A percentile compares a stretch with the other conserved stretches of the same genome.
phyloP scores from a whole-genome alignment of 192 early-diverging fungal species.

The Gryganskiella cystojenkinii region DNA sequence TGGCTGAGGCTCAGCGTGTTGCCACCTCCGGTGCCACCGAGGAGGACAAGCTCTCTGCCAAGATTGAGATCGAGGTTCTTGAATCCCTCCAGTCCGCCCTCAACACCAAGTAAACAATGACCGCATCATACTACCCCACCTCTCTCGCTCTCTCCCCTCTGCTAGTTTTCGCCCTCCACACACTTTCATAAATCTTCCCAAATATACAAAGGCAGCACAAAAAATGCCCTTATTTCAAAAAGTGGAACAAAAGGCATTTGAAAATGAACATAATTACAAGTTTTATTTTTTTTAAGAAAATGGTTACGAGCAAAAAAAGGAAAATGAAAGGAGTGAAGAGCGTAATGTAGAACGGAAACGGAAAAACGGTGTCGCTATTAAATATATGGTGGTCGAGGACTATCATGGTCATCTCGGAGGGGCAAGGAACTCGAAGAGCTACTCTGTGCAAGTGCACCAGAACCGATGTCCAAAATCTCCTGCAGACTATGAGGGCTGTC shows the following conservation, averaged over 20 bases:
- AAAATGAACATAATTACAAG: background rate
- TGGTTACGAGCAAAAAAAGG: no score
- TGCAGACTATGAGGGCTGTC: conserved; percentile 48
- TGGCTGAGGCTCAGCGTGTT: conserved; percentile 85
- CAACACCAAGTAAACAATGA: conserved; percentile 46
- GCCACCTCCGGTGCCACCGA: conserved; percentile 73
- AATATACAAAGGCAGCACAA: no score
- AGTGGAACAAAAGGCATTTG: no score
- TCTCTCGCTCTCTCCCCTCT: background rate
- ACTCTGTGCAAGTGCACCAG: conserved; percentile 16
- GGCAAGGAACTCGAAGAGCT: conserved; percentile 41
- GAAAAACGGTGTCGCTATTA: background rate
- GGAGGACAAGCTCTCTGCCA: conserved; percentile 82
- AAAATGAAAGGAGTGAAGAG: background rate
- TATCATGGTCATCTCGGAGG: conserved; percentile 24
- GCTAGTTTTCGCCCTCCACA: no score
- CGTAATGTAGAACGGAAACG: background rate
- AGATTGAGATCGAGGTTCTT: conserved; percentile 89
- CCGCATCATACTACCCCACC: background rate
- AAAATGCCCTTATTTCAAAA: no score
- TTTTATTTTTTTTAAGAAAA: no score
- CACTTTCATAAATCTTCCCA: no score
- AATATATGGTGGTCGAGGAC: conserved; percentile 18
- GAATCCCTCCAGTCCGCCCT: conserved; percentile 86
- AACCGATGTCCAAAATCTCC: conserved; percentile 48